Evolutionary conservation across 129 eudicot genomes (phyloP).

Genomic region (Flaveria sonorensis): DNA sequence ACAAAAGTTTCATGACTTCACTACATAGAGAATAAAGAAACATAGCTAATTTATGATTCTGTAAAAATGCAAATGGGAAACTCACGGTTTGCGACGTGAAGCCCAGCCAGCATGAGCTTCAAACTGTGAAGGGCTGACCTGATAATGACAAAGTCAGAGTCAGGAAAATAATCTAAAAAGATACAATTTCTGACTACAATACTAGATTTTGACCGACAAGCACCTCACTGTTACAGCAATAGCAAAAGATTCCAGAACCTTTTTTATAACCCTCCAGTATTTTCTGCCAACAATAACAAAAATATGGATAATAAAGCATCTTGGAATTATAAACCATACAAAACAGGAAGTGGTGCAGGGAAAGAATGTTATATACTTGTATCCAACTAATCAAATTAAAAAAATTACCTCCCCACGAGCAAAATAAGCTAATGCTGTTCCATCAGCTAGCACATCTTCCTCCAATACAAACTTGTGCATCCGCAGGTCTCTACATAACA

Average conservation of each 20-base stretch:
- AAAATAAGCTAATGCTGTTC: constrained; percentile 69
- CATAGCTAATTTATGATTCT: background rate
- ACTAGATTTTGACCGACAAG: background rate
- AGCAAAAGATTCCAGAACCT: constrained; percentile 74
- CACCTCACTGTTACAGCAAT: constrained; percentile 77
- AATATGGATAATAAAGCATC: constrained; percentile 5
- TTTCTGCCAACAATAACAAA: constrained; percentile 50
- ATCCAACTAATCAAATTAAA: constrained; percentile 5
- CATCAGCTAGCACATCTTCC: constrained; percentile 72
- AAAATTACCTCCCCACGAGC: constrained; percentile 71
- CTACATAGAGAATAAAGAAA: background rate
- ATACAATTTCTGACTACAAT: background rate
- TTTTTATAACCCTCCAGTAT: constrained; percentile 69
- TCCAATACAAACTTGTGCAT: constrained; percentile 78
- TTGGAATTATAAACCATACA: background rate
- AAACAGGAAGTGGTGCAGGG: background rate
- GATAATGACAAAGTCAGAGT: constrained; percentile 28
- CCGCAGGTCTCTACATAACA: constrained; percentile 63
- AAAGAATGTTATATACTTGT: background rate
- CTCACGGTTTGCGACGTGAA: constrained; percentile 95
- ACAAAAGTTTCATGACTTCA: background rate
- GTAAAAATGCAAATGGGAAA: constrained; percentile 6
- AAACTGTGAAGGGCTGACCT: constrained; percentile 94
- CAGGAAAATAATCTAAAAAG: constrained; percentile 23
- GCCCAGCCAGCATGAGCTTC: constrained; percentile 97